Evolutionary conservation across 1,139 yeast genomes (phyloP), one percentile per base, ranked within the genome.

Genomic region (Hyphopichia buzzinii): DNA sequence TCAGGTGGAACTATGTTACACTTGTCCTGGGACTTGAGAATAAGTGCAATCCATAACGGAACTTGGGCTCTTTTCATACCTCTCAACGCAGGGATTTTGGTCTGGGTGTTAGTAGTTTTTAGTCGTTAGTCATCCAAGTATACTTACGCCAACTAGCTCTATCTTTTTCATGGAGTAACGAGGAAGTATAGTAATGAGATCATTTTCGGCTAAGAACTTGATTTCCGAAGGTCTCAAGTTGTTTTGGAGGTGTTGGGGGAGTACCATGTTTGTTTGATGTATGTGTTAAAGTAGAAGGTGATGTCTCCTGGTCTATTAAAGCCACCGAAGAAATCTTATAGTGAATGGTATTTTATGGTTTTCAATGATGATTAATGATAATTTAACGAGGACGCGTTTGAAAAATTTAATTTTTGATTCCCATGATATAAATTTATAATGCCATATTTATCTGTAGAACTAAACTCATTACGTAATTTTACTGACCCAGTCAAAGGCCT

Each of bases 41-140:
- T 67, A 11, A 89, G 58, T 0, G 97, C 97, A 17, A 87, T 68
- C 98, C 98, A 92, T 3, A 92, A 48, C 0, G 97, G 96, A 0
- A 92, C 81, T 33, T 75, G 68, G 23, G 75, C 78, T 39, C 92
- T 71, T 44, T 84, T 75, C 75, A 86, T 74, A 2, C 95, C 89
- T 37, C 79, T 59, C 43, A 84, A 60, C 38, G 68, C 68, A 2
- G 81, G 87, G 34, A 73, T 56, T 38, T 53, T 67, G 39, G 67
- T 62, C 74, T 59, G 54, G 42, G n/a, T 15, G 16, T 31, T 16
- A 26, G 14, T 28, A 14, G 53, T 50, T 49, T 46, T 49, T 46
- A 41, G 27, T 7, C 8, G 12, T 21, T 17, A 16, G 2, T 5
- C 4, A 8, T 8, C 8, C 11, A 2, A 24, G 14, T 24, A 38